phyloP scores from a whole-genome alignment of 176 grass and related monocot genomes.

The Triticum aestivum region DNA sequence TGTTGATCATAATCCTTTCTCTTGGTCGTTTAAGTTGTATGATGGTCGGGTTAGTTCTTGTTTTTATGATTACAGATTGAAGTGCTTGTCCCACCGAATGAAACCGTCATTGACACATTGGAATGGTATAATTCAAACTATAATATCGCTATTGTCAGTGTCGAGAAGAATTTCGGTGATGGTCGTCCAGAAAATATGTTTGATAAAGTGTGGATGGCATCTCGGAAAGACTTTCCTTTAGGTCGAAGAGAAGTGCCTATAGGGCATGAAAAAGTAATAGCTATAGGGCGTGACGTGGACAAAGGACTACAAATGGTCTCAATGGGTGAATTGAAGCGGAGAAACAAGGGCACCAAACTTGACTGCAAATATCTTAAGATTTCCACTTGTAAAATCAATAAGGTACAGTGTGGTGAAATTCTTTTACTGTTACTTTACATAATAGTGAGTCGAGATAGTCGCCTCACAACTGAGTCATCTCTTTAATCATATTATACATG shows the following conservation, averaged over 20 bases:
- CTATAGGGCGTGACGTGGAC: not conserved
- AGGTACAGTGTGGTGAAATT: conserved; percentile 1
- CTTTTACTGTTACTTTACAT: not conserved
- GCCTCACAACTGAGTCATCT: not conserved
- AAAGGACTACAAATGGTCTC: not conserved
- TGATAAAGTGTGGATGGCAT: not conserved
- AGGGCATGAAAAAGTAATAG: not conserved
- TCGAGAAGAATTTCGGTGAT: not conserved
- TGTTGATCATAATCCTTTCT: not conserved
- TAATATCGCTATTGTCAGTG: conserved; percentile 30
- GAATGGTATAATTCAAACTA: conserved; percentile 25
- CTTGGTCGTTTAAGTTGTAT: not conserved
- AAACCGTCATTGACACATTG: not conserved
- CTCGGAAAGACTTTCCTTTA: no score
- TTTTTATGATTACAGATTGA: conserved; percentile 25
- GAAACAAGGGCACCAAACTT: not conserved
- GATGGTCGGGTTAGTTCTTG: not conserved
- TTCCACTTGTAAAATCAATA: conserved; percentile 26
- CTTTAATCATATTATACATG: not conserved
- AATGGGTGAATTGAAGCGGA: not conserved
- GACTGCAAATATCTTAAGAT: conserved; percentile 2
- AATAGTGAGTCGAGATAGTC: not conserved
- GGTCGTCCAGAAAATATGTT: not conserved
- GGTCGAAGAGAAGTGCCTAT: no score
- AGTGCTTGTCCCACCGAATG: conserved; percentile 9